A percentile compares a stretch with the other conserved stretches of the same genome.
Evolutionary conservation across 2,329 filamentous ascomycete species (phyloP).

Genomic region (Neonectria faginata): DNA sequence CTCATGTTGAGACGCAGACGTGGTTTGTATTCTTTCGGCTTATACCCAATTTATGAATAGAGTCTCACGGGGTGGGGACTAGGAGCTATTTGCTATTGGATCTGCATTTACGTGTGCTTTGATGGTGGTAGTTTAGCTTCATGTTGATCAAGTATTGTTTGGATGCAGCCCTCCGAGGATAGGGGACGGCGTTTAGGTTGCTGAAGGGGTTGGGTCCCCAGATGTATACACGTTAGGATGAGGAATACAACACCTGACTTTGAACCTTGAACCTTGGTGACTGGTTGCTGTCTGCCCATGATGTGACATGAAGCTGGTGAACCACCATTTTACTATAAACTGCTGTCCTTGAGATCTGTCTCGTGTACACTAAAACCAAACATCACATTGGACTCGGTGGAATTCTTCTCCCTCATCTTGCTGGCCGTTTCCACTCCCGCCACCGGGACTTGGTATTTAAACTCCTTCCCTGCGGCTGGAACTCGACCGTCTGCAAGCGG

Average conservation of each 20-base stretch:
- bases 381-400: conserved; percentile 49
- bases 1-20: background rate
- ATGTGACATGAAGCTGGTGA: background rate
- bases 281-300: background rate
- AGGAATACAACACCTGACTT: conserved; percentile 26
- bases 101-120: conserved; percentile 36
- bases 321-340: background rate
- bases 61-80: conserved; percentile 4
- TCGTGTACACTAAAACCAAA: conserved; percentile 43
- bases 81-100: conserved; percentile 29
- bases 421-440: conserved; percentile 47
- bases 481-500: conserved; percentile 53
- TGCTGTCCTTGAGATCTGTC: conserved; percentile 1
- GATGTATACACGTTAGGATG: conserved; percentile 34
- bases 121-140: conserved; percentile 26
- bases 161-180: conserved; percentile 24
- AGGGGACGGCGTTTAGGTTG: conserved; percentile 38
- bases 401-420: conserved; percentile 49
- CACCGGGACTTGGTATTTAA: conserved; percentile 51
- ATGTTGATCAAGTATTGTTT: conserved; percentile 30
- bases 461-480: conserved; percentile 39
- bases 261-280: conserved; percentile 1
- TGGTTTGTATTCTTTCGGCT: conserved; percentile 34
- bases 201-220: conserved; percentile 29
- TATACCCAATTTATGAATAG: conserved; percentile 45